Base-by-base conservation (phyloP, 1,284 basidiomycete species). In the Leccinum pachyderme region DNA sequence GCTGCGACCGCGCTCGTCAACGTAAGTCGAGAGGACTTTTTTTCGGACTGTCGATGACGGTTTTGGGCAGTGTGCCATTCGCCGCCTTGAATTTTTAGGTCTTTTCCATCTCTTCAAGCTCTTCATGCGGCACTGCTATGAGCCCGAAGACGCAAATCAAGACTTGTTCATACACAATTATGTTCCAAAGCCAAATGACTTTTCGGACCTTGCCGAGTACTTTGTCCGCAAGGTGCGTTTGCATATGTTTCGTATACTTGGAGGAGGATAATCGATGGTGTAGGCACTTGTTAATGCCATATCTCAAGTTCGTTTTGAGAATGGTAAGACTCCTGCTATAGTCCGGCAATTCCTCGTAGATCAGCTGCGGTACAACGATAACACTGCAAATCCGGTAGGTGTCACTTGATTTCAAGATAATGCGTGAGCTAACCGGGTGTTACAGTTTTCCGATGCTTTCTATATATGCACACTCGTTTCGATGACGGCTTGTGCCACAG, bases 31-130 rank as follows among this genome's bases (percentile, higher is more conserved):
- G n/a, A 35, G 45, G 47, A 33, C 51, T 58, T 49, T 8, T 47
- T 15, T 56, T 44, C 49, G 43, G 45, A 54, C 51, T 24, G 33
- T 50, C 22, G 47, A 53, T 59, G 45, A 69, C 54, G 52, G 52
- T 45, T 2, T 31, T 48, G 51, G 25, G 12, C 53, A 94, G 87
- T 95, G 91, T 67, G 92, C 91, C n/a, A 82, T 88, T 53, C 86
- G 83, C 55, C 79, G 81, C 56, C 77, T 94, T 32, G 88, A 94
- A 56, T 93, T 90, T 68, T 77, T 99, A 52, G 97, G 97, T 4
- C 80, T 98, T 13, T 99, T 98, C 74, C 93, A 97, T 67, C 81
- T 99, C 28, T 89, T 98, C 77, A 98, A 98, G 75, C 82, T 99
- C 29, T 98, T 97, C 75, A 79, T 92, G n/a, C 83, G 89, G 46